Evolutionary conservation across 768 basidiomycete species (phyloP).

Genomic region (Cubamyces sp.): DNA sequence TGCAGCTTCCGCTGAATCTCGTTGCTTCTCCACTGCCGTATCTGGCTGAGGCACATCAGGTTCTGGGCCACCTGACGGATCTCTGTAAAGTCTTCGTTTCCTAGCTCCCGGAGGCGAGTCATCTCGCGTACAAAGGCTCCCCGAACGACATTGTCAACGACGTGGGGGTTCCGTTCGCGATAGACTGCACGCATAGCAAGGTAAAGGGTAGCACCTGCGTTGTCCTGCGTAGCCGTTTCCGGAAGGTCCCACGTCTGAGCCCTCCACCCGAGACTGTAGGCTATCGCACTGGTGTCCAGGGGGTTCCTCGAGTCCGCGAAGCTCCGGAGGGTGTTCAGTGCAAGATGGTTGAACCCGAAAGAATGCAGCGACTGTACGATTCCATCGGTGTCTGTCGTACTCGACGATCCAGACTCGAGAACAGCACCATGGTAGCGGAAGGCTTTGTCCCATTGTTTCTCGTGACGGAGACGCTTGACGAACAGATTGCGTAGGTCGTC

Average conservation of each 20-base stretch:
- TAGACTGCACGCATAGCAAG: constrained; percentile 80
- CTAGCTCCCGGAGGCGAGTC: constrained; percentile 61
- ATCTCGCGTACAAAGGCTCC: constrained; percentile 62
- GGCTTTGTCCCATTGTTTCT: constrained; percentile 90
- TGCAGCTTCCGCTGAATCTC: constrained; percentile 40
- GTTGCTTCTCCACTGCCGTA: constrained; percentile 61
- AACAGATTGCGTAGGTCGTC: constrained; percentile 79
- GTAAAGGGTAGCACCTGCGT: constrained; percentile 69
- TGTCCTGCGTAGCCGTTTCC: constrained; percentile 48
- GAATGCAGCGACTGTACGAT: constrained; percentile 82
- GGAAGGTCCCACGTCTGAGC: constrained; percentile 97
- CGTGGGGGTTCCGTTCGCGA: constrained; percentile 64
- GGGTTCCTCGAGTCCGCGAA: constrained; percentile 17
- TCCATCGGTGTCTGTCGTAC: constrained; percentile 55
- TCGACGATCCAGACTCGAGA: constrained; percentile 61
- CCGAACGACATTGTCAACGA: constrained; percentile 54
- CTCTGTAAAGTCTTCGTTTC: constrained; percentile 79
- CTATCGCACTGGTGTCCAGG: constrained; percentile 38
- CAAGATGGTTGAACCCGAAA: constrained; percentile 90
- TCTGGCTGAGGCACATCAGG: constrained; percentile 81
- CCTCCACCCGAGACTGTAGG: constrained; percentile 88
- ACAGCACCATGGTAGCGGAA: constrained; percentile 89
- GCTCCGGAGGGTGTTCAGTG: constrained; percentile 54
- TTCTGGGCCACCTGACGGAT: constrained; percentile 70
- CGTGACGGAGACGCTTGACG: constrained; percentile 87